These are phyloP conservation scores for Acer negundo DNA, from an alignment of 345 rosid genomes.

Conservation along the genomic window DNA sequence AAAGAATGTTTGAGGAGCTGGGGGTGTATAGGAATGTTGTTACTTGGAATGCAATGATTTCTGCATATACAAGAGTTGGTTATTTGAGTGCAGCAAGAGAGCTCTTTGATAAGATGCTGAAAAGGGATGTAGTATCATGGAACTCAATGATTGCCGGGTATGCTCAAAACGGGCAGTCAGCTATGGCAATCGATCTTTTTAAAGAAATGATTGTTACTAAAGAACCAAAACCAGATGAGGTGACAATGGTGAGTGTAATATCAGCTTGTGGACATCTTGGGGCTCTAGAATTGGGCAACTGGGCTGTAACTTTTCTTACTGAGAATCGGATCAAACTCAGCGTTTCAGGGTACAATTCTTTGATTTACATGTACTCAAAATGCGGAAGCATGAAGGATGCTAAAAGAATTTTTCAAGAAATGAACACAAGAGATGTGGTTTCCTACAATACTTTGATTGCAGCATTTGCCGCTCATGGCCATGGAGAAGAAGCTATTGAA, in stretches of 20 bases:
- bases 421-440: slow-evolving; percentile 35
- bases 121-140: slow-evolving; percentile 49
- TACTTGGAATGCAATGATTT: slow-evolving; percentile 52
- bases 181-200: slow-evolving; percentile 36
- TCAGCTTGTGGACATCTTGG: slow-evolving; percentile 55
- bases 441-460: slow-evolving; percentile 44
- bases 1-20: slow-evolving; percentile 41
- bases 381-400: slow-evolving; percentile 40
- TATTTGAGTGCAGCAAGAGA: slow-evolving; percentile 37
- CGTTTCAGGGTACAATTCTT: slow-evolving; percentile 40
- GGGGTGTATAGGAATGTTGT: slow-evolving; percentile 33
- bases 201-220: slow-evolving; percentile 30
- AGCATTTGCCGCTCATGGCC: slow-evolving; percentile 48
- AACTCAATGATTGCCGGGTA: slow-evolving; percentile 56
- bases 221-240: slow-evolving; percentile 39
- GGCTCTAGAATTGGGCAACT: slow-evolving; percentile 40
- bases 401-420: slow-evolving; percentile 32
- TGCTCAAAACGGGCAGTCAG: slow-evolving; percentile 55
- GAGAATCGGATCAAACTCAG: slow-evolving; percentile 37
- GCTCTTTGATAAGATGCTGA: slow-evolving; percentile 48
- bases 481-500: slow-evolving; percentile 31
- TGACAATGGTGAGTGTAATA: slow-evolving; percentile 40
- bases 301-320: slow-evolving; percentile 28
- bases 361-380: slow-evolving; percentile 46
- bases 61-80: slow-evolving; percentile 39